Conservation (phyloP, 1,284 basidiomycete species). For the Violaceomyces palustris region DNA sequence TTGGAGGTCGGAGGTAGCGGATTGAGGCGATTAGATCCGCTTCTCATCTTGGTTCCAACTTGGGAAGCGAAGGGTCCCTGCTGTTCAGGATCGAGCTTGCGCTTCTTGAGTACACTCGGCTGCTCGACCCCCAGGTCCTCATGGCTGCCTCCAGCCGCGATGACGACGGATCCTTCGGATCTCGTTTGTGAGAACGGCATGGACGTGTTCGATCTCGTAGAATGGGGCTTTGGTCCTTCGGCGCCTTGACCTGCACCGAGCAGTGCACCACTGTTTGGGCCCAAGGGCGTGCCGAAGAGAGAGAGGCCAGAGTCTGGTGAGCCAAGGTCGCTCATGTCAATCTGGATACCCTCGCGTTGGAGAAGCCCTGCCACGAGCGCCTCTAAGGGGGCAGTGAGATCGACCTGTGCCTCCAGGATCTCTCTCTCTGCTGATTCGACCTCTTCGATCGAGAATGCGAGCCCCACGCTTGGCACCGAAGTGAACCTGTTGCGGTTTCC, state of each 20-base stretch:
- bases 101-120: slow-evolving; percentile 18
- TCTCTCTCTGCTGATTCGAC: slow-evolving; percentile 35
- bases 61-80: too few species aligned
- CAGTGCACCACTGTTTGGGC: background rate
- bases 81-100: slow-evolving; percentile 21
- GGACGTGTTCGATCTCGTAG: slow-evolving; percentile 2
- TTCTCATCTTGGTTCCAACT: slow-evolving; percentile 18
- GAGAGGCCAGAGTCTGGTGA: slow-evolving; percentile 12
- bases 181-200: slow-evolving; percentile 5
- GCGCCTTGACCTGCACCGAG: background rate
- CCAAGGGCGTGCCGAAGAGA: slow-evolving; percentile 7
- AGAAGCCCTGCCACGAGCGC: slow-evolving; percentile 28
- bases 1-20: background rate
- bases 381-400: slow-evolving; percentile 33
- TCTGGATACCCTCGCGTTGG: slow-evolving; percentile 26
- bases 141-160: slow-evolving; percentile 7
- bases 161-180: background rate
- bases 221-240: slow-evolving; percentile 15
- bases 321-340: slow-evolving; percentile 21
- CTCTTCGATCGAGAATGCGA: slow-evolving; percentile 27
- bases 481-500: slow-evolving; percentile 5
- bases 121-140: slow-evolving; percentile 8
- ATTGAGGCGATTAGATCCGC: slow-evolving; percentile 6
- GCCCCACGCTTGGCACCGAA: too few species aligned
- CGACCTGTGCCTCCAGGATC: slow-evolving; percentile 26